Percentiles rank a stretch among this genome's conserved stretches.
Conservation (phyloP, 352 stramenopile genomes). For the Phytophthora crassamura region DNA sequence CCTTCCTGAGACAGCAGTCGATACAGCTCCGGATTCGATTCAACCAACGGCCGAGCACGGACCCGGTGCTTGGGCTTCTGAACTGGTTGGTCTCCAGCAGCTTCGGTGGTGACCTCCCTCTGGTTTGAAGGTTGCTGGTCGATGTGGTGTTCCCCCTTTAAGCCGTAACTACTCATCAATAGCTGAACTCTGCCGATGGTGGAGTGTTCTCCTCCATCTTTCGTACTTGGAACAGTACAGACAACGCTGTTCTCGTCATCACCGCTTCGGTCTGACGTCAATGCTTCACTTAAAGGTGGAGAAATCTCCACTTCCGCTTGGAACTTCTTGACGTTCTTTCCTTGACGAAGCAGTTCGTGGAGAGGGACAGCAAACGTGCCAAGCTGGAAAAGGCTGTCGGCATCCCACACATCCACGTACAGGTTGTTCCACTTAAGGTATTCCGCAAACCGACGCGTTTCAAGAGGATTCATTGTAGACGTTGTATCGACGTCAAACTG, state of each 20-base stretch:
- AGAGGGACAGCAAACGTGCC: conserved; percentile 88
- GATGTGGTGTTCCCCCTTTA: conserved; percentile 56
- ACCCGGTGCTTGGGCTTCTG: conserved; percentile 66
- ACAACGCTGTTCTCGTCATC: conserved; percentile 20
- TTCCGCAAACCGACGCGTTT: conserved; percentile 80
- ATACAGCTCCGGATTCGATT: conserved; percentile 76
- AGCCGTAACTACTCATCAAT: conserved; percentile 89
- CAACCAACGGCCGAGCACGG: conserved; percentile 71
- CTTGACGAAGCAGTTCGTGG: conserved; percentile 90
- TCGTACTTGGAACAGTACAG: conserved; percentile 21
- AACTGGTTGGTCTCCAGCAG: conserved; percentile 3
- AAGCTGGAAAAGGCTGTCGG: conserved; percentile 90
- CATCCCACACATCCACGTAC: conserved; percentile 95
- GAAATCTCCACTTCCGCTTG: conserved; percentile 81
- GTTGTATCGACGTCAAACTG: conserved; percentile 86
- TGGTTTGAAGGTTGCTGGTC: conserved; percentile 19
- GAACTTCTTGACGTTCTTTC: conserved; percentile 89
- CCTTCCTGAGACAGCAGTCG: conserved; percentile 66
- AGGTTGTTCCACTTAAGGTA: conserved; percentile 90
- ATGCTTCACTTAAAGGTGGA: conserved; percentile 36
- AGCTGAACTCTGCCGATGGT: conserved; percentile 76
- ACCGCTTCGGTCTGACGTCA: conserved; percentile 3
- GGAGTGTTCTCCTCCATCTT: not conserved
- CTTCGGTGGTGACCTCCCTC: not conserved
- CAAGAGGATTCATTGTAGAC: conserved; percentile 54